Evolutionary conservation across 2,329 filamentous ascomycete genomes (phyloP), one percentile per base, ranked within the genome.

Genomic region (Chaetomiaceae sp.): DNA sequence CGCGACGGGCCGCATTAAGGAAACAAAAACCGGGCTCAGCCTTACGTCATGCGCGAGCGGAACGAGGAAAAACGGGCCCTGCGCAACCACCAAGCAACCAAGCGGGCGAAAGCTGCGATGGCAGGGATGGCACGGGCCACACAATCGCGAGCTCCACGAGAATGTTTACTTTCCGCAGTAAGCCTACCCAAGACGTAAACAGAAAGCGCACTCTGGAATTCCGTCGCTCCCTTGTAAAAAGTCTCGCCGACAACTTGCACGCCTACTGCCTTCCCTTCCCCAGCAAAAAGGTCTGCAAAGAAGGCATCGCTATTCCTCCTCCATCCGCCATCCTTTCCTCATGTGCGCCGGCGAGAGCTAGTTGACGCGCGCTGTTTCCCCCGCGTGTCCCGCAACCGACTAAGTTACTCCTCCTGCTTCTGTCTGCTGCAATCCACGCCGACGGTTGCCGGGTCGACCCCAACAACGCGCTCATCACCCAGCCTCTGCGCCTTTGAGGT

Each of bases 81-180:
- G 40, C 46, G 47, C 45, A 53, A 52, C 47, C 33, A 49, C 54
- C 37, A 24, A 42, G 43, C 45, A 47, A 41, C 46, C n/a, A n/a
- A n/a, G n/a, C n/a, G n/a, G 32, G 36, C 27, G 22, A 9, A 5
- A 24, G 22, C 6, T 9, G 22, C 22, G n/a, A n/a, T 3, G 34
- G 20, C 50, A 50, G 44, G 52, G 51, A 18, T 45, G 27, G 53
- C 53, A 54, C 55, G 36, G 45, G 37, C 50, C 49, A 50, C 17
- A 10, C 19, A 9, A 14, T 19, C 12, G 26, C 35, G 32, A 33
- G 30, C 5, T 22, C 10, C 27, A 22, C 41, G 32, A 36, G 11
- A 38, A 34, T 55, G 51, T 57, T 56, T 55, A 55, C 52, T 35
- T n/a, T n/a, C n/a, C n/a, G n/a, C n/a, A n/a, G n/a, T 19, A n/a